These are phyloP conservation scores for Vigna nakashimae DNA, from an alignment of 306 rosid species.

Conservation along the genomic window DNA sequence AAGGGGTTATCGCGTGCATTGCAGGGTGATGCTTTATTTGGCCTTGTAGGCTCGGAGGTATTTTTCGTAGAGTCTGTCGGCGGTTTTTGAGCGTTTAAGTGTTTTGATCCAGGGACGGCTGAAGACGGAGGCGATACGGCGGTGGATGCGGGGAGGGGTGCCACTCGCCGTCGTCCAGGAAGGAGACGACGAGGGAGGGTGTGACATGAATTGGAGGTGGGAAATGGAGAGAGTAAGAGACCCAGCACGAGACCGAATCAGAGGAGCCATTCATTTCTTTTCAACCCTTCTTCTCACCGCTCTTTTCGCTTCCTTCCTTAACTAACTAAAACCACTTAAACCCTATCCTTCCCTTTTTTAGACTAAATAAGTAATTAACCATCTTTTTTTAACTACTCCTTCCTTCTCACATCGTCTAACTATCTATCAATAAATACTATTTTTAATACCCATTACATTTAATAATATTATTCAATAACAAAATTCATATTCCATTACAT, in stretches of 20 bases:
- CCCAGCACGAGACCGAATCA: conserved; percentile 14
- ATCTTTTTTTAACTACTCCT: no score
- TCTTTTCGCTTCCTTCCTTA: background rate
- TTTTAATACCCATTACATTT: no score
- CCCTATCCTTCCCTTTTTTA: no score
- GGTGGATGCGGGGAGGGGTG: background rate
- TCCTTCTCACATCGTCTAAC: no score
- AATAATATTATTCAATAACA: no score
- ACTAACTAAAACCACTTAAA: background rate
- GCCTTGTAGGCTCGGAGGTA: background rate
- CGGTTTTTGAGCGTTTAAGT: conserved; percentile 26
- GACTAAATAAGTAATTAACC: no score
- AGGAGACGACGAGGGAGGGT: conserved; percentile 47
- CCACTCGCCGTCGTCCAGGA: conserved; percentile 45
- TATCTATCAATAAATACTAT: no score
- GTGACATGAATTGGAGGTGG: background rate
- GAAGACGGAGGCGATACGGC: conserved; percentile 11
- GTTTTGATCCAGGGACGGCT: background rate
- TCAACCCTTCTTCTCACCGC: background rate
- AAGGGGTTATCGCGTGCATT: background rate
- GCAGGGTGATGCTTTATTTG: background rate
- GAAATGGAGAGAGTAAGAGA: background rate
- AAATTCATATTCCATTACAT: no score
- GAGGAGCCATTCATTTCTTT: background rate
- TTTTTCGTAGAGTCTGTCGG: conserved; percentile 33